Base-by-base conservation (phyloP, 371 early-diverging fungal species). In the Dichotomocladium elegans region DNA sequence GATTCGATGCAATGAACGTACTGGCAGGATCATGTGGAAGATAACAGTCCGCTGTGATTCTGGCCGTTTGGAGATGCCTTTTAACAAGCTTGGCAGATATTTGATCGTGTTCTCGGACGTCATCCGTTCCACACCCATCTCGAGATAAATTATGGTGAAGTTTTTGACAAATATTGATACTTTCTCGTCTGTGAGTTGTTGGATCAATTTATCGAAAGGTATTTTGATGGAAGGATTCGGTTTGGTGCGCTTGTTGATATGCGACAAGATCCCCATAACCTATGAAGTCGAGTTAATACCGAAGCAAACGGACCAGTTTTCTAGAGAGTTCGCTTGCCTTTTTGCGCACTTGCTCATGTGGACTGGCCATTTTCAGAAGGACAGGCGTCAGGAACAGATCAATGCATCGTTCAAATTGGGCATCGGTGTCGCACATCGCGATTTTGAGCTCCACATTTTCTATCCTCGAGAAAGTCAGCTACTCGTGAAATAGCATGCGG, bases 371-470 rank as follows among this genome's bases (percentile, higher is more conserved):
- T 51, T 92, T 93, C 43, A 86, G 60, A 9, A 95, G 69, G 0
- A 92, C 77, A 3, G 94, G 92, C 2, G 84, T 74, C 21, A 95
- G 77, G 53, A 92, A 87, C 27, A 75, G 68, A 26, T 58, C 64
- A 27, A 94, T 68, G 14, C 77, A 79, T 41, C 79, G 81, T 64
- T 90, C 87, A 52, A 95, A 67, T 51, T 90, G 84, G 4, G 79
- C 78, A 59, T 88, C 86, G 0, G 85, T 85, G 49, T 80, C 82
- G 19, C 92, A 86, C 58, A 95, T 62, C n/a, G 94, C 95, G 45
- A 95, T 80, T 30, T 87, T 81, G 26, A 95, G 64, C 70, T 92
- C 93, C 35, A 94, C 93, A 40, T 81, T 88, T 50, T 93, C 94
- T 55, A 86, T 40, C 34, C 15, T 27, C 12, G 15, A 7, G 26